Evolutionary conservation across 2,329 filamentous ascomycete species (phyloP).

Genomic region (Diaporthe citriasiana): DNA sequence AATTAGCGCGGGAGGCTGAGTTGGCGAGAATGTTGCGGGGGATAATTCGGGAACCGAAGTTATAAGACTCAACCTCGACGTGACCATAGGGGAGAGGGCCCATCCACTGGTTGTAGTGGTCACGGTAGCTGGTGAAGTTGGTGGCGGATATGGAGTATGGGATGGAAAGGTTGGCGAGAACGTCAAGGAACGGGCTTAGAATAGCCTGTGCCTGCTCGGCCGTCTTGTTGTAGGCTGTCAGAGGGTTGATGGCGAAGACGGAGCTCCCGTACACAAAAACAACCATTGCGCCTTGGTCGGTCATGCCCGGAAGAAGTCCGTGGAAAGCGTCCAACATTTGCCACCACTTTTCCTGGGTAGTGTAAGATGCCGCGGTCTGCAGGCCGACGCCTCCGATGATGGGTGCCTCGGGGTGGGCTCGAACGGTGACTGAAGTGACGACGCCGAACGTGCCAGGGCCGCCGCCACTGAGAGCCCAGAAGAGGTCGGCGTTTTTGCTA

Average conservation of each 20-base stretch:
- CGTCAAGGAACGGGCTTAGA: conserved; percentile 51
- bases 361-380: conserved; percentile 43
- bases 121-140: conserved; percentile 48
- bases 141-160: conserved; percentile 46
- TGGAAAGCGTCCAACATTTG: conserved; percentile 46
- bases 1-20: conserved; percentile 44
- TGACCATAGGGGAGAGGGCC: conserved; percentile 53
- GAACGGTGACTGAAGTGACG: conserved; percentile 48
- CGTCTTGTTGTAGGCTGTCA: conserved; percentile 50
- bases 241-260: conserved; percentile 45
- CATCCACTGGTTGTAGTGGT: conserved; percentile 54
- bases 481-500: conserved; percentile 60
- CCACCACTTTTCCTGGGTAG: conserved; percentile 44
- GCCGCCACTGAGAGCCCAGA: conserved; percentile 63
- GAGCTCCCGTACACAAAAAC: conserved; percentile 45
- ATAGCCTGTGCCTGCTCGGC: conserved; percentile 47
- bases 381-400: conserved; percentile 45
- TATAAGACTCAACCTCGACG: conserved; percentile 51
- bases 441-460: conserved; percentile 55
- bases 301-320: conserved; percentile 46
- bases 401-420: conserved; percentile 43
- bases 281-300: conserved; percentile 46
- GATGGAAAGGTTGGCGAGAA: conserved; percentile 48
- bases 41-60: conserved; percentile 56
- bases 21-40: conserved; percentile 51